A percentile compares a stretch with the other conserved stretches of the same genome.
phyloP scores from a whole-genome alignment of 2,329 filamentous ascomycete species.

The Neurospora sp. region DNA sequence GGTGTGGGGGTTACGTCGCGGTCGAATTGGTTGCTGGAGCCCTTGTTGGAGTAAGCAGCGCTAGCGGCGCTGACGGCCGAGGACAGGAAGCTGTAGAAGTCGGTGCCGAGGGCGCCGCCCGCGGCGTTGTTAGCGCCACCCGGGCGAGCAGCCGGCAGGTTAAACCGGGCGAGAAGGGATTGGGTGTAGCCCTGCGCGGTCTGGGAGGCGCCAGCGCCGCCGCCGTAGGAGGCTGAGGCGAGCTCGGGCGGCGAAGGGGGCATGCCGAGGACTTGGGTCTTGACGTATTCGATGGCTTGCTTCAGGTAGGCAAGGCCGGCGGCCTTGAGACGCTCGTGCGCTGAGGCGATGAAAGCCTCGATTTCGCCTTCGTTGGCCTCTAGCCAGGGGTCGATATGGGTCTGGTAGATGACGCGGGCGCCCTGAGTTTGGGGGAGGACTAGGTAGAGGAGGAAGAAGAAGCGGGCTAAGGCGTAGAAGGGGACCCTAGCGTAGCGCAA shows the following conservation, averaged over 20 bases:
- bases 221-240: slow-evolving; percentile 29
- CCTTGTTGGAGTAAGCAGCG: slow-evolving; percentile 25
- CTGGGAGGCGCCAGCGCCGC: slow-evolving; percentile 28
- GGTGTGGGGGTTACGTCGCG: slow-evolving; percentile 19
- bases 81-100: slow-evolving; percentile 71
- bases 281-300: slow-evolving; percentile 58
- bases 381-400: slow-evolving; percentile 80
- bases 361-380: slow-evolving; percentile 78
- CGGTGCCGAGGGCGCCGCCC: slow-evolving; percentile 26
- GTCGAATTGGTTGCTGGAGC: slow-evolving; percentile 12
- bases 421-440: slow-evolving; percentile 97
- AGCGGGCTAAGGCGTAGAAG: slow-evolving; percentile 86
- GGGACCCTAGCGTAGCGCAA: slow-evolving; percentile 54
- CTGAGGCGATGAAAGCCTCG: slow-evolving; percentile 75
- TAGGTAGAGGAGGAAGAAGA: slow-evolving; percentile 82
- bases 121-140: slow-evolving; percentile 23
- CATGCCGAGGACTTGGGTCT: slow-evolving; percentile 69
- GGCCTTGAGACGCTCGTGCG: slow-evolving; percentile 67
- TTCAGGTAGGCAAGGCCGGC: slow-evolving; percentile 70
- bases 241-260: slow-evolving; percentile 40
- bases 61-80: slow-evolving; percentile 59
- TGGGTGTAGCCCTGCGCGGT: slow-evolving; percentile 59
- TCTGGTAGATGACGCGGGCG: slow-evolving; percentile 74
- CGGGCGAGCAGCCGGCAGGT: slow-evolving; percentile 61
- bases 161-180: slow-evolving; percentile 74